A percentile compares a stretch with the other conserved stretches of the same genome.
Conservation (phyloP, 257 asterid genomes). For the Dorcoceras hygrometricum region DNA sequence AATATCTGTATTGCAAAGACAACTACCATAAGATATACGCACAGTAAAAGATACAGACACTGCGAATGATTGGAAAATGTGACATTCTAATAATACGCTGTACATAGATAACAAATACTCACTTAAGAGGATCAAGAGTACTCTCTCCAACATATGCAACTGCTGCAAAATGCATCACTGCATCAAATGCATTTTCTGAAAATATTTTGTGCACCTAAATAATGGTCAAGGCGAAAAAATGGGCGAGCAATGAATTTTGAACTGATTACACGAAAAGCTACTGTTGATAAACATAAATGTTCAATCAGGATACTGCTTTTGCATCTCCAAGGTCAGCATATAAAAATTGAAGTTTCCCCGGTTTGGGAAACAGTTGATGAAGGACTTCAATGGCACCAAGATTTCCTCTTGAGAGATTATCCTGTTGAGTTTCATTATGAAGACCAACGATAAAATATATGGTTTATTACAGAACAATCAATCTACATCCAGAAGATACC, state of each 20-base stretch:
- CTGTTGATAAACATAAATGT: constrained; percentile 5
- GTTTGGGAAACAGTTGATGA: constrained; percentile 77
- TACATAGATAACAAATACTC: constrained; percentile 25
- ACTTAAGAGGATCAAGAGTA: constrained; percentile 83
- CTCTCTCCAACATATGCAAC: constrained; percentile 99
- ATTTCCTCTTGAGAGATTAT: constrained; percentile 90
- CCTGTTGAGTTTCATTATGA: constrained; percentile 35
- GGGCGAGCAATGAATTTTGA: constrained; percentile 11
- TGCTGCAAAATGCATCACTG: constrained; percentile 92
- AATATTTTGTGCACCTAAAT: constrained; percentile 67
- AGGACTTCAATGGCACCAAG: constrained; percentile 72
- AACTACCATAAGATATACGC: constrained; percentile 16
- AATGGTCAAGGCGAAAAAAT: constrained; percentile 25
- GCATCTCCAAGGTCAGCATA: constrained; percentile 88
- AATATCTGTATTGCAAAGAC: constrained; percentile 55
- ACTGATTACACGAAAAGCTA: constrained; percentile 14
- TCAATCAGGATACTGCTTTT: constrained; percentile 52
- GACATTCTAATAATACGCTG: neutral
- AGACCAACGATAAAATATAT: too few species aligned
- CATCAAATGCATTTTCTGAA: constrained; percentile 65
- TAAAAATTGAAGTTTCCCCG: constrained; percentile 89
- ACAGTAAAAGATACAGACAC: neutral
- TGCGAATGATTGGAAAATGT: neutral
- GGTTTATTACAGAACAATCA: neutral
- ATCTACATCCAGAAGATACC: neutral